A percentile compares a stretch with the other conserved stretches of the same genome.
Evolutionary conservation across 2,329 filamentous ascomycete species (phyloP).

Genomic region (Botrytis paeoniae): DNA sequence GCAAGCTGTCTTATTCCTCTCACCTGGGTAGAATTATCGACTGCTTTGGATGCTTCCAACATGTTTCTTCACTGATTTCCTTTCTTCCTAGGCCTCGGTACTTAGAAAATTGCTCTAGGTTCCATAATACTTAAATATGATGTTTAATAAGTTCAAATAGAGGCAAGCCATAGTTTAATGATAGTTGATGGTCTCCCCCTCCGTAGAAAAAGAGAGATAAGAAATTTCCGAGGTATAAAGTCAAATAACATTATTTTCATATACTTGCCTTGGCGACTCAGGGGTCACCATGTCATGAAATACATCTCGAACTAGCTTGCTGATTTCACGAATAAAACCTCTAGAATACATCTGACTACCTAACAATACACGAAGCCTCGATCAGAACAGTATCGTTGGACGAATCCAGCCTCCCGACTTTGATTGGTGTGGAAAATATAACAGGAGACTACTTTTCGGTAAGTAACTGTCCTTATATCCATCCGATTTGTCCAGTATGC

Average conservation of each 20-base stretch:
- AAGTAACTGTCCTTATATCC: no score
- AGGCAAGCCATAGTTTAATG: background rate
- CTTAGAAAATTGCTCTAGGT: background rate
- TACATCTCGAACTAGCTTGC: background rate
- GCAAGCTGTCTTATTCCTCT: background rate
- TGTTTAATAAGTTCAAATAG: background rate
- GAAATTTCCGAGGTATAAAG: background rate
- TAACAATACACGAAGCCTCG: rapidly evolving
- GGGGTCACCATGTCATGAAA: rapidly evolving
- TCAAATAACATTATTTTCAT: background rate
- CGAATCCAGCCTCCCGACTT: background rate
- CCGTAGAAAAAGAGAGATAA: rapidly evolving
- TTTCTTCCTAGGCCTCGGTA: no score
- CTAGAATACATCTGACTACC: rapidly evolving
- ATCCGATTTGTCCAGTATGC: background rate
- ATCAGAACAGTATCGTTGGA: background rate
- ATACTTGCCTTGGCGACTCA: background rate
- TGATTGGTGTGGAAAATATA: no score
- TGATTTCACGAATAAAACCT: rapidly evolving
- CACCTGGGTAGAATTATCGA: rapidly evolving
- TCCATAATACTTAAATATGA: rapidly evolving
- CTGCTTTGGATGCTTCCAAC: background rate
- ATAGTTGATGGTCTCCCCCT: background rate
- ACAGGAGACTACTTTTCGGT: background rate
- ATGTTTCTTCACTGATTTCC: rapidly evolving